A percentile compares a stretch with the other conserved stretches of the same genome.
Conservation (phyloP, 306 rosid species). For the Fragaria vesca region DNA sequence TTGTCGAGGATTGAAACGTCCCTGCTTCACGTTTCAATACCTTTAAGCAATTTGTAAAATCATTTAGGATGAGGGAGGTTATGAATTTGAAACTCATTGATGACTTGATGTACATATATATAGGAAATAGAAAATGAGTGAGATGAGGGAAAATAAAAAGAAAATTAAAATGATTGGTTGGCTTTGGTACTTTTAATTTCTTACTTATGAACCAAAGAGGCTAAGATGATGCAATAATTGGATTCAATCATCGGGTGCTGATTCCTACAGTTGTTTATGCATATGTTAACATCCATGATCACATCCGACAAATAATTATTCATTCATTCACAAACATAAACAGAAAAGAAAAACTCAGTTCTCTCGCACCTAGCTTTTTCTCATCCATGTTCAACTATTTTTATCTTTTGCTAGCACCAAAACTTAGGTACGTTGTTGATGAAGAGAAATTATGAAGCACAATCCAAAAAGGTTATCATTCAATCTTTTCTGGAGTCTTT, state of each 20-base stretch:
- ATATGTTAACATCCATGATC: not conserved
- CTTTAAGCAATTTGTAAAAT: no score
- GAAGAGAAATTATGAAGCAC: not conserved
- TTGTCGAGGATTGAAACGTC: no score
- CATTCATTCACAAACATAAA: no score
- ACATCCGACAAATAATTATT: not conserved
- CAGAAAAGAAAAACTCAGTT: no score
- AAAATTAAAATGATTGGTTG: no score
- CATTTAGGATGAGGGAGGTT: no score
- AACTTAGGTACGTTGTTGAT: not conserved
- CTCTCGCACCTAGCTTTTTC: not conserved
- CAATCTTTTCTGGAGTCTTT: no score
- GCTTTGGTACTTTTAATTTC: not conserved
- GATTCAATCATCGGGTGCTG: not conserved
- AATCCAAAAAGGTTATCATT: not conserved
- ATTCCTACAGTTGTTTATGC: constrained; percentile 9
- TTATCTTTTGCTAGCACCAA: not conserved
- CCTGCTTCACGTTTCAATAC: no score
- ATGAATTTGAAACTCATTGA: no score
- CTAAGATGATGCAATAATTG: not conserved
- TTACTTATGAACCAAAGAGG: not conserved
- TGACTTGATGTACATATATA: no score
- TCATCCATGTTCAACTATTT: not conserved
- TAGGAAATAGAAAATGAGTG: no score
- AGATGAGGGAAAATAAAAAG: not conserved